A percentile compares a stretch with the other conserved stretches of the same genome.
Evolutionary conservation across 176 grass and related monocot species (phyloP).

Genomic region (Avena insularis): DNA sequence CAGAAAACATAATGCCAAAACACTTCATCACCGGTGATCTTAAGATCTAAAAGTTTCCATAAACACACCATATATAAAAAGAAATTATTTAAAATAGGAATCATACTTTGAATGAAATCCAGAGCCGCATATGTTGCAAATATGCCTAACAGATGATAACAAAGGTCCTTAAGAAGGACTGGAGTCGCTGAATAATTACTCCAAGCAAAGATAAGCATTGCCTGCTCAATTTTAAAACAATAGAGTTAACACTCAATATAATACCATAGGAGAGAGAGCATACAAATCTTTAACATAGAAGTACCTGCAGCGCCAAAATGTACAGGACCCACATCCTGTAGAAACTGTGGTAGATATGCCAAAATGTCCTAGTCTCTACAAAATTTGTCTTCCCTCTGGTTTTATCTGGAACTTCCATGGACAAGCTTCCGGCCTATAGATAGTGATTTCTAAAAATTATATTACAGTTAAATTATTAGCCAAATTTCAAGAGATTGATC

Average conservation of each 20-base stretch:
- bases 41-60: background rate
- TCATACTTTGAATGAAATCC: constrained; percentile 82
- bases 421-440: constrained; percentile 58
- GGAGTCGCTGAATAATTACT: constrained; percentile 55
- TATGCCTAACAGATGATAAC: constrained; percentile 83
- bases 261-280: background rate
- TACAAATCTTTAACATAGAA: constrained; percentile 9
- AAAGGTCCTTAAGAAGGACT: constrained; percentile 66
- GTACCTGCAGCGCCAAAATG: constrained; percentile 75
- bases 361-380: constrained; percentile 89
- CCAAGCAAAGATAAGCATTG: constrained; percentile 85
- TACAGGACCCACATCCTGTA: constrained; percentile 91
- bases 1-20: no score
- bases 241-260: constrained; percentile 20
- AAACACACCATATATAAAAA: background rate
- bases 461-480: constrained; percentile 20
- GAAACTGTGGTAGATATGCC: constrained; percentile 90
- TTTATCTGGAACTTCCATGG: constrained; percentile 48
- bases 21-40: no score
- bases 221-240: constrained; percentile 52
- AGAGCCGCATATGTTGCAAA: constrained; percentile 78
- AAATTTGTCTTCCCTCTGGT: constrained; percentile 88
- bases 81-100: constrained; percentile 28
- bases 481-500: constrained; percentile 27
- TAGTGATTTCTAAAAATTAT: background rate